These are phyloP conservation scores for Oemleria cerasiformis DNA, from an alignment of 306 rosid genomes.

Conservation along the genomic window DNA sequence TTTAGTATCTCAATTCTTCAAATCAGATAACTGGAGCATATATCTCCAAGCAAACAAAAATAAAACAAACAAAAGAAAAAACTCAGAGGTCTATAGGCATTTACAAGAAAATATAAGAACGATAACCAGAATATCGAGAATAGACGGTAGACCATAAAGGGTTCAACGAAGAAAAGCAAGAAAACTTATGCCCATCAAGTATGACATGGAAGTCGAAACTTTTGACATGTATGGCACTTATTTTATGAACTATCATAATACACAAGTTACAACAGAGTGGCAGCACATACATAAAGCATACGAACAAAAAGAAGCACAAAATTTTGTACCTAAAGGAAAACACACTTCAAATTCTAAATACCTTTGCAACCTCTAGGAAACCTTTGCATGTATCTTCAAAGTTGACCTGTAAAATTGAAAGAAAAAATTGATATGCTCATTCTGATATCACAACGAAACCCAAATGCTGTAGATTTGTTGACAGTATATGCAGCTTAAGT, in stretches of 20 bases:
- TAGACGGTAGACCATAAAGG: background rate
- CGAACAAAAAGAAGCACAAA: background rate
- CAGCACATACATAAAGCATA: background rate
- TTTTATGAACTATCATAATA: slow-evolving; percentile 1
- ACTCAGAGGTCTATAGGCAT: background rate
- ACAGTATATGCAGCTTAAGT: background rate
- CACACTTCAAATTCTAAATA: slow-evolving; percentile 25
- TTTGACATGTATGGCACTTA: background rate
- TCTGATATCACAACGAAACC: background rate
- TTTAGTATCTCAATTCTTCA: too few relatives aligned
- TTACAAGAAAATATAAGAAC: background rate
- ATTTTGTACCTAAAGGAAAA: background rate
- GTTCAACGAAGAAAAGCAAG: background rate
- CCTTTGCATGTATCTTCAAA: slow-evolving; percentile 99
- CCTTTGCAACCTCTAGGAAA: slow-evolving; percentile 96
- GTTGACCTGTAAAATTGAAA: slow-evolving; percentile 61
- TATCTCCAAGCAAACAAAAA: too few relatives aligned
- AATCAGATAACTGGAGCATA: too few relatives aligned
- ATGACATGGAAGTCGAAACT: background rate
- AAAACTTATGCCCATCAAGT: too few relatives aligned
- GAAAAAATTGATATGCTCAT: slow-evolving; percentile 11
- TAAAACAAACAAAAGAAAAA: too few relatives aligned
- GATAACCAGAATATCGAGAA: background rate
- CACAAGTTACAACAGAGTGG: background rate
- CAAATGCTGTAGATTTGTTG: background rate